Evolutionary conservation across 495 filamentous ascomycete genomes (phyloP), one percentile per base, ranked within the genome.

Genomic region (Neurospora tetraspora): DNA sequence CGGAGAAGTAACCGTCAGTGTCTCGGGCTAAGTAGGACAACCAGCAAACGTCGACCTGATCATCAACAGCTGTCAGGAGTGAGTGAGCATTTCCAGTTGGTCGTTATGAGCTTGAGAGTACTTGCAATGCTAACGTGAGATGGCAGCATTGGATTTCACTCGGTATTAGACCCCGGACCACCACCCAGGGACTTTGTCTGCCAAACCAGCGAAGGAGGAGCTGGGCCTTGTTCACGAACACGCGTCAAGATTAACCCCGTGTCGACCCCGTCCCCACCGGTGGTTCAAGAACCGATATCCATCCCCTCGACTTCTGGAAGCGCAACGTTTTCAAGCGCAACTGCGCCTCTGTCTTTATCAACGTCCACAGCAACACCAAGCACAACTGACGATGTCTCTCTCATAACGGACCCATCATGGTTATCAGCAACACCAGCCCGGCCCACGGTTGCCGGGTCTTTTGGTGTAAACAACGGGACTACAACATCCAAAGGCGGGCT

Each of bases 21-120:
- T 68, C 72, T 75, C 73, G 69, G 69, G 77, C 80, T 76, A 82
- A 76, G 72, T 69, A 61, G 70, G 37, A 70, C 72, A 69, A 65
- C 42, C 40, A 85, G 83, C 83, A 20, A 83, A 78, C 72, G 81
- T 85, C 70, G 80, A 82, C 71, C 74, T 77, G 70, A 82, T 86
- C 70, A 85, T 85, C 80, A 86, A 84, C 76, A 80, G 77, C 69
- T 86, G 83, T 68, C 80, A 84, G 68, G 81, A 82, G 84, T 85
- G 74, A 78, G 83, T 72, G 23, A n/a, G 39, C 45, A 20, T 59
- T 69, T 40, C 36, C 4, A 37, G 12, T 36, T n/a, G 42, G 18
- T 65, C 36, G 14, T 68, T 45, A 34, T 39, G 27, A 36, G 59
- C 39, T 72, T 27, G 53, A 34, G 53, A 18, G 27, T 65, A 65